Percentiles rank a stretch among this genome's conserved stretches.
phyloP scores from a whole-genome alignment of 768 basidiomycete genomes.

The Podaxis mareebaensis region DNA sequence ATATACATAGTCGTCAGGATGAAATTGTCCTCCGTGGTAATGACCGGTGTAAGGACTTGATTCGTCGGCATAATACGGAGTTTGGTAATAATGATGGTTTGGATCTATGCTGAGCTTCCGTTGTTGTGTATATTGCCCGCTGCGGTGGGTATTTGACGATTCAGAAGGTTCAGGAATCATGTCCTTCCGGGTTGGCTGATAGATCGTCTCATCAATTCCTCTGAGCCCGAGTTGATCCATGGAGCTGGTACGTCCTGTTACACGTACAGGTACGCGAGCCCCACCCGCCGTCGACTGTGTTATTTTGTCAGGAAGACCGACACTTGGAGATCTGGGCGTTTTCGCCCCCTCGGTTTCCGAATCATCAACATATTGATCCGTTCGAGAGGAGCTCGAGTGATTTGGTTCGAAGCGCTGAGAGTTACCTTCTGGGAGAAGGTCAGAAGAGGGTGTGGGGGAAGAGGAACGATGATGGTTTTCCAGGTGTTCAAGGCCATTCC shows the following conservation, averaged over 20 bases:
- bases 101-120: slow-evolving; percentile 10
- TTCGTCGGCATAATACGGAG: slow-evolving; percentile 12
- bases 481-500: slow-evolving; percentile 35
- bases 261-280: neutral
- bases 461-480: slow-evolving; percentile 34
- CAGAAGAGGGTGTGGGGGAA: slow-evolving; percentile 56
- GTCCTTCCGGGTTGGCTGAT: slow-evolving; percentile 1
- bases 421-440: slow-evolving; percentile 49
- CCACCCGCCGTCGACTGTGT: neutral
- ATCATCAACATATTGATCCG: slow-evolving; percentile 38
- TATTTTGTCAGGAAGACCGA: slow-evolving; percentile 50
- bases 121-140: neutral
- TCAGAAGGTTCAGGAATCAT: neutral
- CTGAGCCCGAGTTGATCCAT: slow-evolving; percentile 14
- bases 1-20: slow-evolving; percentile 50
- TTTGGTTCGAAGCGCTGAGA: slow-evolving; percentile 28
- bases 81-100: slow-evolving; percentile 1
- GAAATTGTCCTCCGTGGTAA: slow-evolving; percentile 15
- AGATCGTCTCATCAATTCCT: slow-evolving; percentile 11
- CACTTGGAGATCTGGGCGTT: slow-evolving; percentile 70
- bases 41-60: slow-evolving; percentile 11
- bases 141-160: neutral
- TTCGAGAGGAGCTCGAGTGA: slow-evolving; percentile 33
- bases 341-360: slow-evolving; percentile 55
- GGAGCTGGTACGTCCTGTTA: slow-evolving; percentile 1